Evolutionary conservation across 192 early-diverging fungal genomes (phyloP), one percentile per base, ranked within the genome.

Genomic region (Entomortierella lignicola): DNA sequence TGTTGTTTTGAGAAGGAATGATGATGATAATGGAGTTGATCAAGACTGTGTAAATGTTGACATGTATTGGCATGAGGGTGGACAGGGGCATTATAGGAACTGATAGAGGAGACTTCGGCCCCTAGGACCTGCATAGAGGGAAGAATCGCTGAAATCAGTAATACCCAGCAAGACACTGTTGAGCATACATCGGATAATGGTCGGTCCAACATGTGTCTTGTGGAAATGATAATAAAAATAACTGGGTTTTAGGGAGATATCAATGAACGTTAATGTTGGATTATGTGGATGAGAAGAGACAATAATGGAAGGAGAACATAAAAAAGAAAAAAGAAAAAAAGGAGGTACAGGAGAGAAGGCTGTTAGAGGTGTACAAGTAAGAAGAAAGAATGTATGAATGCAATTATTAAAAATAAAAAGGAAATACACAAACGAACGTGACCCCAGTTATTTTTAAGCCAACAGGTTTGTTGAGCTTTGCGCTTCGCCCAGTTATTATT

Each of bases 91-190:
- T 37, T 34, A 18, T 55, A 39, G 0, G 60, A 26, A 7, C 52
- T 23, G 17, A 23, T 50, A 21, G 57, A 27, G 30, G 60, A 5
- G 57, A 60, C 63, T 41, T 79, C 55, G 23, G 42, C 52, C 0
- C 67, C 67, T 29, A 70, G 20, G 25, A 57, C 75, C 39, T 70
- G 75, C 61, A 79, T 59, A 11, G 75, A 70, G 18, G 75, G 75
- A 37, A 79, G 47, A 47, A 79, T 63, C 39, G 61, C 75, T n/a
- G 75, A 65, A 43, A 79, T 43, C 26, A 79, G 37, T 20, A 79
- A 51, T n/a, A 67, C 75, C 62, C 68, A 79, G 42, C 60, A 79
- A 17, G 75, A 79, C 20, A 79, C 75, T 37, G 75, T 79, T 10
- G 62, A 69, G 63, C 63, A 66, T 12, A 74, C 52, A 26, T 74